Evolutionary conservation across 352 stramenopile genomes (phyloP).

Genomic region (Globisporangium echinulatum): DNA sequence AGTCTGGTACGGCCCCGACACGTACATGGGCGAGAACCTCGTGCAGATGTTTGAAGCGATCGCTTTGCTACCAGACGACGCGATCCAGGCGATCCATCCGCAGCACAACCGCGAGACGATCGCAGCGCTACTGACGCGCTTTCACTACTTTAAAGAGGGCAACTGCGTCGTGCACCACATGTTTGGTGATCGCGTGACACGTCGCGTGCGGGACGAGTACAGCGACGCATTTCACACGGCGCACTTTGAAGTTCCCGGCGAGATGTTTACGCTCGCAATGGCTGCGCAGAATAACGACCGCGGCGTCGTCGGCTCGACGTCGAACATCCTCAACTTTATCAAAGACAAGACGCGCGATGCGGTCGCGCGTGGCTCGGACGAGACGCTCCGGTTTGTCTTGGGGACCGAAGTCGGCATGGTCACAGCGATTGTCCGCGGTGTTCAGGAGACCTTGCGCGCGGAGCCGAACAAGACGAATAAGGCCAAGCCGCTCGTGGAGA

Average conservation of each 20-base stretch:
- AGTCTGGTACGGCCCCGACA: constrained; percentile 94
- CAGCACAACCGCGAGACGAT: constrained; percentile 82
- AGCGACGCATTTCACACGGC: constrained; percentile 92
- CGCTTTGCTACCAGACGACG: constrained; percentile 61
- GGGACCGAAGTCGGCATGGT: constrained; percentile 97
- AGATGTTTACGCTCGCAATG: constrained; percentile 98
- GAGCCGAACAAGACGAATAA: constrained; percentile 20
- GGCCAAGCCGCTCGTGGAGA: constrained; percentile 87
- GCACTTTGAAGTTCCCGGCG: constrained; percentile 97
- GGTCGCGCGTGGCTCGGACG: constrained; percentile 44
- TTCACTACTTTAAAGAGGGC: constrained; percentile 94
- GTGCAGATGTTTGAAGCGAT: constrained; percentile 90
- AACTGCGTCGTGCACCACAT: constrained; percentile 99
- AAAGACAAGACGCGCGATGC: constrained; percentile 91
- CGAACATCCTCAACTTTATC: constrained; percentile 98
- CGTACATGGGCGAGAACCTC: constrained; percentile 98
- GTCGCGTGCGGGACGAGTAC: constrained; percentile 90
- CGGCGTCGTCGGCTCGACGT: constrained; percentile 94
- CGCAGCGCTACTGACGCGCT: constrained; percentile 71
- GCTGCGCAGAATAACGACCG: constrained; percentile 86
- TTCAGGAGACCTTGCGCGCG: constrained; percentile 76
- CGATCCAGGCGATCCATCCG: constrained; percentile 84
- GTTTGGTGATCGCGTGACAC: constrained; percentile 93
- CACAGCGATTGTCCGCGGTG: constrained; percentile 93
- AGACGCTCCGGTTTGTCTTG: constrained; percentile 92